Evolutionary conservation across 2,329 filamentous ascomycete species (phyloP), one percentile per base, ranked within the genome.

Genomic region (Aschersonia sp.): DNA sequence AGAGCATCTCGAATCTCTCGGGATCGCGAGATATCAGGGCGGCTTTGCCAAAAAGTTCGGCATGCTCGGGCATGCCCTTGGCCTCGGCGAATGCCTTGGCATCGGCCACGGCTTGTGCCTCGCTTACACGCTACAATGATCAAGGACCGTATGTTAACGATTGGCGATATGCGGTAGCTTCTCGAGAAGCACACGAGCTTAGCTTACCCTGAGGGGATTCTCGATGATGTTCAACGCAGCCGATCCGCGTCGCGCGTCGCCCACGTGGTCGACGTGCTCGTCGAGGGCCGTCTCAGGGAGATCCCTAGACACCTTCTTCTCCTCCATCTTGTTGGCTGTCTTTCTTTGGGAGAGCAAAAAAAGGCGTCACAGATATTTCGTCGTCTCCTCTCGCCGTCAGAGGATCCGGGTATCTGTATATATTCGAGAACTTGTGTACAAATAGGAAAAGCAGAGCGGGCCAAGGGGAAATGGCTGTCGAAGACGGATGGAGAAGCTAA

Each of bases 81-180:
- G 66, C 56, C 9, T 60, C 58, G 30, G 75, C 75, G 55, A 76
- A 78, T 43, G 60, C 57, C 20, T 66, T 61, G 10, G 75, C 75
- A 48, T 75, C 66, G 10, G 55, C 52, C 47, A 53, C 50, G 12
- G 47, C 49, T 31, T 55, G 41, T 9, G 50, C 50, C 9, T 48
- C 46, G 0, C 52, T 67, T 51, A 54, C 50, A 45, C 54, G 54
- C 57, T 59, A 42, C 32, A 10, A 32, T 40, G 4, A 7, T 7
- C 7, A 12, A 38, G 12, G 35, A 38, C 12, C 7, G 35, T 12
- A 12, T 12, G 35, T 38, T 38, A 38, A 12, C 35, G 12, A 12
- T 38, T 7, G 2, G 12, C 20, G 20, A 20, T 20, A 20, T 20
- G 20, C 20, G 20, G 20, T 20, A 20, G 20, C 20, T 20, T 20